A percentile compares a stretch with the other conserved stretches of the same genome.
phyloP scores from a whole-genome alignment of 352 stramenopile genomes.

The Phytopythium litorale region DNA sequence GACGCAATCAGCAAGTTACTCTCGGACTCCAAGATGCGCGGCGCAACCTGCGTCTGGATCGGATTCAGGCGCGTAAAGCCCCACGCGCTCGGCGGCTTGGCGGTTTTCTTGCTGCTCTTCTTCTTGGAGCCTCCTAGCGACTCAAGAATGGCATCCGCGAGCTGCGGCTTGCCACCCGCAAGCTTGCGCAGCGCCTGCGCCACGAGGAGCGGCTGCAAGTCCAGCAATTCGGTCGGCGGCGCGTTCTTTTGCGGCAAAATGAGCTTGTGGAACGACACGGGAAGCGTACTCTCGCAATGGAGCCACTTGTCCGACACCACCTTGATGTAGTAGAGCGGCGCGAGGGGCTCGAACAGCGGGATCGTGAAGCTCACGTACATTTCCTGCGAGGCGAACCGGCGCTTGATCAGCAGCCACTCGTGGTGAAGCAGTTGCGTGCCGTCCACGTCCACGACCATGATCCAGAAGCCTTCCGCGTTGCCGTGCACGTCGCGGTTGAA shows the following conservation, averaged over 20 bases:
- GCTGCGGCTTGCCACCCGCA: conserved; percentile 52
- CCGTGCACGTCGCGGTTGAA: conserved; percentile 97
- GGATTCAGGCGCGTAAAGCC: conserved; percentile 96
- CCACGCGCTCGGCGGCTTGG: conserved; percentile 44
- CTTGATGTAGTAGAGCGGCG: conserved; percentile 98
- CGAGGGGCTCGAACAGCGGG: conserved; percentile 96
- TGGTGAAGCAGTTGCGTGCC: conserved; percentile 98
- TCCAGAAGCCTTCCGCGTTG: conserved; percentile 95
- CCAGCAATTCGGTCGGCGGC: conserved; percentile 96
- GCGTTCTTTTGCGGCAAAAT: conserved; percentile 98
- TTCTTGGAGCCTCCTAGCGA: conserved; percentile 11
- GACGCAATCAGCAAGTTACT: conserved; percentile 95
- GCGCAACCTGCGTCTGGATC: conserved; percentile 98
- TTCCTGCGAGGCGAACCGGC: conserved; percentile 74
- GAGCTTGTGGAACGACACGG: conserved; percentile 98
- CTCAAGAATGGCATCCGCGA: conserved; percentile 50
- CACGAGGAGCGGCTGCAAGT: conserved; percentile 96
- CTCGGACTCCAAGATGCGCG: conserved; percentile 94
- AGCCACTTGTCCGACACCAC: conserved; percentile 98
- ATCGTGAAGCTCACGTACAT: conserved; percentile 94
- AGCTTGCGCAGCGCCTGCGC: conserved; percentile 82
- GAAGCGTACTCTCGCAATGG: conserved; percentile 94
- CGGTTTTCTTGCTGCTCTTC: conserved; percentile 26
- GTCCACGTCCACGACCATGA: conserved; percentile 99
- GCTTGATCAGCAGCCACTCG: conserved; percentile 96